A percentile compares a stretch with the other conserved stretches of the same genome.
Evolutionary conservation across 805 yeast genomes (phyloP).

Genomic region (Candida nitratophila): DNA sequence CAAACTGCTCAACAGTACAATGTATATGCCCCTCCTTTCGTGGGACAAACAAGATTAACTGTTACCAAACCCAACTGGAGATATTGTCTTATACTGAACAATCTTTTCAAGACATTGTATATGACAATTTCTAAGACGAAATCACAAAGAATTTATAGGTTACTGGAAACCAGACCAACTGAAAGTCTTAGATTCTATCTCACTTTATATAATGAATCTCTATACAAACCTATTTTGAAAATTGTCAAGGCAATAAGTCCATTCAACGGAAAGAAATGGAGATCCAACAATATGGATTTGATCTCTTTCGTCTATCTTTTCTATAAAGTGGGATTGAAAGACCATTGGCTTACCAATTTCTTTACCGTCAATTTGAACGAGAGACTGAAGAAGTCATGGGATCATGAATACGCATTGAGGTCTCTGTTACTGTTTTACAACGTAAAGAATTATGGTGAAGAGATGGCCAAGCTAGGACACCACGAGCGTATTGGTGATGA

Average conservation of each 20-base stretch:
- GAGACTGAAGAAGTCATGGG: constrained; percentile 69
- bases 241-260: constrained; percentile 77
- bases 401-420: constrained; percentile 79
- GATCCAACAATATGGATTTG: constrained; percentile 85
- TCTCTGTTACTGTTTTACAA: constrained; percentile 76
- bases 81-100: constrained; percentile 41
- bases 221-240: constrained; percentile 66
- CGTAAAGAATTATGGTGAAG: constrained; percentile 43
- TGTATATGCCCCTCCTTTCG: constrained; percentile 21
- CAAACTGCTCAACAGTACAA: constrained; percentile 2
- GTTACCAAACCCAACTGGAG: constrained; percentile 24
- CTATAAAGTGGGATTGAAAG: constrained; percentile 63
- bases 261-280: constrained; percentile 92
- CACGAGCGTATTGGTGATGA: constrained; percentile 23
- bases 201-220: constrained; percentile 50
- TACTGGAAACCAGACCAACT: constrained; percentile 58
- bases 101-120: constrained; percentile 49
- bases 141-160: constrained; percentile 63
- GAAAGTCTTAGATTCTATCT: constrained; percentile 52
- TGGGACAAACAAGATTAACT: constrained; percentile 17
- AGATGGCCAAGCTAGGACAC: constrained; percentile 55
- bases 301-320: constrained; percentile 81
- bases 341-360: constrained; percentile 85
- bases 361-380: constrained; percentile 69
- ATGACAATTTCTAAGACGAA: constrained; percentile 52